These are phyloP conservation scores for Cercospora sesami DNA, from an alignment of 2,329 filamentous ascomycete species.

Conservation along the genomic window DNA sequence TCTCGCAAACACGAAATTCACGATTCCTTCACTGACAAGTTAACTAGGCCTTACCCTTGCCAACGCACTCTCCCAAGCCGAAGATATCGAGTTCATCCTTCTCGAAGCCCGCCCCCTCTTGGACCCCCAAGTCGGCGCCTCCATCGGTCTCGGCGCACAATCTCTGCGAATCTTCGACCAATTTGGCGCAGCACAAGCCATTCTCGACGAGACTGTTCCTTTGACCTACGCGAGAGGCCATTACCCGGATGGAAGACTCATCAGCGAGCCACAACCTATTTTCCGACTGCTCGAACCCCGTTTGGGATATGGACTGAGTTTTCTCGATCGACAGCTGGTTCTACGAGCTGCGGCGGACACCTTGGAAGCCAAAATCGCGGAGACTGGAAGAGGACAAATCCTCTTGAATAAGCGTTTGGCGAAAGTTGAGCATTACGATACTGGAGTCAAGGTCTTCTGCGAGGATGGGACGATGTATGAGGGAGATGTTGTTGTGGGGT, in stretches of 20 bases:
- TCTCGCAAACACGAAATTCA: background rate
- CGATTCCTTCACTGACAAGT: background rate
- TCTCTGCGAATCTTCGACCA: conserved; percentile 54
- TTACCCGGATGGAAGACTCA: conserved; percentile 12
- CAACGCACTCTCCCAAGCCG: conserved; percentile 47
- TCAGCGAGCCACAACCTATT: conserved; percentile 7
- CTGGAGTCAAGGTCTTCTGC: conserved; percentile 19
- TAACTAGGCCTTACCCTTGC: conserved; percentile 53
- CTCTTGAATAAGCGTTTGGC: conserved; percentile 19
- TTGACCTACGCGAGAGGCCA: conserved; percentile 3
- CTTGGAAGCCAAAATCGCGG: conserved; percentile 24
- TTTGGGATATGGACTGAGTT: conserved; percentile 33
- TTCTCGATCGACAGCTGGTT: conserved; percentile 37
- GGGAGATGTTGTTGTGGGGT: conserved; percentile 33
- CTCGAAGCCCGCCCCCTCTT: conserved; percentile 49
- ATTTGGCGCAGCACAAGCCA: conserved; percentile 41
- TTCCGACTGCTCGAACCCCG: conserved; percentile 17
- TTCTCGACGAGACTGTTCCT: conserved; percentile 20
- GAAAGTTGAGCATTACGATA: conserved; percentile 14
- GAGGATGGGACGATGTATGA: conserved; percentile 20
- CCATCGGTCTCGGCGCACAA: conserved; percentile 49
- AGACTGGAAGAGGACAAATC: background rate
- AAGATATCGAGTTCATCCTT: conserved; percentile 51
- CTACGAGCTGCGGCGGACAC: conserved; percentile 28
- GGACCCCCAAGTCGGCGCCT: conserved; percentile 51